Base-by-base conservation (phyloP, 805 yeast genomes). In the Lipomyces yamanashiensis region DNA sequence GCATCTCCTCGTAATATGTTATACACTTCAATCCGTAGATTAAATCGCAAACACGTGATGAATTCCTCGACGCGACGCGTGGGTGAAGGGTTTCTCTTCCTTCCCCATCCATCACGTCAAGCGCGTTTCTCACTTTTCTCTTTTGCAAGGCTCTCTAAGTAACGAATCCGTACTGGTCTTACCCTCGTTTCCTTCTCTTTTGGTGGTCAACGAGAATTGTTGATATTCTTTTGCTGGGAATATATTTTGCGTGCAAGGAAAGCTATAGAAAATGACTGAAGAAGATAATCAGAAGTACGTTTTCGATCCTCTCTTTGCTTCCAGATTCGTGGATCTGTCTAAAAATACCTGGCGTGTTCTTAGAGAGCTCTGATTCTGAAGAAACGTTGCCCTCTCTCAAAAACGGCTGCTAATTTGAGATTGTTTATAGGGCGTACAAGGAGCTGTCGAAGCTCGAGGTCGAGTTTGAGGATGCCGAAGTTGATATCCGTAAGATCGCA, bases 381-480 rank as follows among this genome's bases (percentile, higher is more conserved):
- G 53, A 49, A 37, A 39, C 40, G 53, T 3, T 39, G 53, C 17
- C 8, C 33, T 8, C 39, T 28, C 33, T 47, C 51, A 28, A 47
- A 37, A 21, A 8, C 8, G 10, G 39, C 13, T 33, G 15, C 54
- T 51, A 17, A 51, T 44, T 15, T 2, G n/a, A 36, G 15, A 7
- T 12, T 51, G 17, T 13, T 10, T 15, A 37, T n/a, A 55, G 61
- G 34, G 63, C 56, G 17, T 63, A 63, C 45, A 59, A 59, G 36
- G 70, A 69, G 19, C 64, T 72, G 43, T 73, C 73, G 12, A 59
- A 60, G 37, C 62, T 72, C 19, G 66, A 69, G 47, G 63, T 59
- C 49, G 71, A 70, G 59, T 71, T 71, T 54, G 66, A 67, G 39
- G 61, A 62, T 23, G 72, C 68, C 10, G 74, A 71, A 47, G 37